Conservation (phyloP, 1,284 basidiomycete species). For the Rhizoctonia solani region DNA sequence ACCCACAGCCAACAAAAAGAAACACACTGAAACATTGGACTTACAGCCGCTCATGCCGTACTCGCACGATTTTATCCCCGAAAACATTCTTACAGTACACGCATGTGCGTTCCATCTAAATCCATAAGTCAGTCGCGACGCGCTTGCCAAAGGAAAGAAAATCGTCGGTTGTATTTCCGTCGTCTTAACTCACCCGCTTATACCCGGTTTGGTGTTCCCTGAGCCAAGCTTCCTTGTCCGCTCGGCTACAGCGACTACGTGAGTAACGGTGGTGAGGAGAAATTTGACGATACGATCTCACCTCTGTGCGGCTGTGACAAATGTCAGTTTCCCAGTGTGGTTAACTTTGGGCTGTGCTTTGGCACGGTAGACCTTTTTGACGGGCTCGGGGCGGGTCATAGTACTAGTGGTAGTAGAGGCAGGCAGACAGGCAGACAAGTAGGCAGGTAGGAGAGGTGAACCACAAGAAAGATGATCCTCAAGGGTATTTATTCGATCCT, state of each 20-base stretch:
- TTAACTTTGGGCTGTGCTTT: slow-evolving; percentile 31
- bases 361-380: slow-evolving; percentile 15
- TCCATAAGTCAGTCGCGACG: no score
- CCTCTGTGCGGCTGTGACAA: slow-evolving; percentile 31
- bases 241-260: not conserved
- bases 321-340: slow-evolving; percentile 24
- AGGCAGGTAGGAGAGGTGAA: not conserved
- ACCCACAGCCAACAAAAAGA: not conserved
- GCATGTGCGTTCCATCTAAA: slow-evolving; percentile 27
- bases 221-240: slow-evolving; percentile 29
- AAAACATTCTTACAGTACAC: slow-evolving; percentile 26
- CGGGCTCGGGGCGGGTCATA: slow-evolving; percentile 15
- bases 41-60: slow-evolving; percentile 29
- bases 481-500: not conserved
- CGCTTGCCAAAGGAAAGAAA: not conserved
- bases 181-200: slow-evolving; percentile 22
- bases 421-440: no score
- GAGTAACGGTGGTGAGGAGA: not conserved
- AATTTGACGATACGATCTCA: not conserved
- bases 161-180: not conserved
- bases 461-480: no score
- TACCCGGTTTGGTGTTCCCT: slow-evolving; percentile 31
- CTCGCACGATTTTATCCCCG: slow-evolving; percentile 27
- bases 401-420: not conserved
- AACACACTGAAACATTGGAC: slow-evolving; percentile 7